These are phyloP conservation scores for Metschnikowia proteae DNA, from an alignment of 805 yeast genomes.

Conservation along the genomic window DNA sequence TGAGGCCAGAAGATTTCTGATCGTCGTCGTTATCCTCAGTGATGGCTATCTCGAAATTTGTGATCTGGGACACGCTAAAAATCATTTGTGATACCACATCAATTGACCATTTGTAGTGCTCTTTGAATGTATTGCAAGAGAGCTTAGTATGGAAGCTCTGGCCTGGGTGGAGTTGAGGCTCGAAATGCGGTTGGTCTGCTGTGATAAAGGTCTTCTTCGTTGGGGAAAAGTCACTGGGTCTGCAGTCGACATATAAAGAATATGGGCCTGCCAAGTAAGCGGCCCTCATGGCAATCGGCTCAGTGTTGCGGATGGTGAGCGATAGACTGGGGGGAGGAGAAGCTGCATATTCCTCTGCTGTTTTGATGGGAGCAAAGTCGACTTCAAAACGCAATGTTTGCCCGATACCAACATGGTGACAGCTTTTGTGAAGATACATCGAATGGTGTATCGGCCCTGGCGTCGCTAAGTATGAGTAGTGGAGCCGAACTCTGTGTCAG, in stretches of 20 bases:
- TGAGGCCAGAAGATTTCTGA: conserved; percentile 15
- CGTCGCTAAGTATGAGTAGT: not conserved
- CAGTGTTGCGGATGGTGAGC: conserved; percentile 66
- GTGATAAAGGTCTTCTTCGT: conserved; percentile 54
- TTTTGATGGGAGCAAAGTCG: conserved; percentile 14
- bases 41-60: conserved; percentile 63
- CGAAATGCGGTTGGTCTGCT: conserved; percentile 74
- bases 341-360: conserved; percentile 15
- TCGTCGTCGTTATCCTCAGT: conserved; percentile 3
- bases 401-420: conserved; percentile 16
- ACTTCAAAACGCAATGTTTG: conserved; percentile 15
- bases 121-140: conserved; percentile 59
- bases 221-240: conserved; percentile 61
- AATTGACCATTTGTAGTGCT: conserved; percentile 66
- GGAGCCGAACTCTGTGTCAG: not conserved
- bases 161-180: conserved; percentile 68
- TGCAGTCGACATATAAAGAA: conserved; percentile 76
- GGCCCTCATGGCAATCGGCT: conserved; percentile 70
- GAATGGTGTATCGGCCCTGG: not conserved
- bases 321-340: conserved; percentile 32
- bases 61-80: conserved; percentile 63
- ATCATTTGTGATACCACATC: conserved; percentile 80
- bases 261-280: conserved; percentile 89
- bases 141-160: conserved; percentile 59
- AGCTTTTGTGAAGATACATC: conserved; percentile 13